Base-by-base conservation (phyloP, 2,329 filamentous ascomycete species). In the Fusarium ramigenum region DNA sequence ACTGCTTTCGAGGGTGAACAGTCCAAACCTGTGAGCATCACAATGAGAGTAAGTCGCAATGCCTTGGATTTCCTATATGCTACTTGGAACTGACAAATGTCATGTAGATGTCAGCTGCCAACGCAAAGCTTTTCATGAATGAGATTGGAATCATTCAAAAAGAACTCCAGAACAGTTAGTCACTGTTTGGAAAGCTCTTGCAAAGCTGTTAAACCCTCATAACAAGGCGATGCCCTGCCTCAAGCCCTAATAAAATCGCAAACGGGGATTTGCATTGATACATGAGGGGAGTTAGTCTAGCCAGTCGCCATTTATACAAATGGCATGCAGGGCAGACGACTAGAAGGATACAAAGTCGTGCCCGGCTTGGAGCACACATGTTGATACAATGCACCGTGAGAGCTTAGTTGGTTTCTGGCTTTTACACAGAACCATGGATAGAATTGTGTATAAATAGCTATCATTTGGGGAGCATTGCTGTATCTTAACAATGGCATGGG, bases 1-100 rank as follows among this genome's bases (percentile, higher is more conserved):
- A 91, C 88, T 2, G 90, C 90, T 15, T 88, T 91, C 67, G 89
- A 91, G 75, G 89, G 86, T 28, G 82, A 83, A 5, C 85, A 87
- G 43, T 84, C 84, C 3, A 87, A 86, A 75, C 87, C 89, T 18
- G 85, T 89, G 58, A 89, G 85, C 76, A 85, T 92, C 65, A 88
- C 90, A 67, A 85, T 91, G 72, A 90, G 89, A 85, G 90, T 90
- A 82, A 72, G 84, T 81, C 53, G 42, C 30, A 23, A 36, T 28
- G n/a, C 9, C n/a, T 23, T 37, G 8, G 12, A 4, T 18, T 34
- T 23, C 21, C 15, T 21, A 9, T n/a, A 21, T 34, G 43, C 10
- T 23, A 23, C 21, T 53, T 30, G 46, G 40, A n/a, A 44, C 69
- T 77, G 47, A 73, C 64, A 44, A 15, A n/a, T 28, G 2, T 23